Evolutionary conservation across 2,329 filamentous ascomycete genomes (phyloP), one percentile per base, ranked within the genome.

Genomic region (Aspergillus brasiliensis): DNA sequence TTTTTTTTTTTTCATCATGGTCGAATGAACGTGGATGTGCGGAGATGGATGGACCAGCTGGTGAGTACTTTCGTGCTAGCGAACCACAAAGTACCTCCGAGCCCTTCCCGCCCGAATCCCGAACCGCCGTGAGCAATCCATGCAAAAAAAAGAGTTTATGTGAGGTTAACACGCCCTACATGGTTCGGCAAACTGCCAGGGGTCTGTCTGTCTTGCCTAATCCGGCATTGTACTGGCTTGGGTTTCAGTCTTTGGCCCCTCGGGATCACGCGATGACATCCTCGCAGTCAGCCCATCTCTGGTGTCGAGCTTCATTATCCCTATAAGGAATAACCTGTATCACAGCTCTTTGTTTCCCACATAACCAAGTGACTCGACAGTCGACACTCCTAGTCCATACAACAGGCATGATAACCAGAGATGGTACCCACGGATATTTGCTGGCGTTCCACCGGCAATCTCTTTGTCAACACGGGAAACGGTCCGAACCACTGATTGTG

Each of bases 281-380:
- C 68, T 69, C 28, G 75, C 78, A 6, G 74, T 74, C 7, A 76
- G 78, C 31, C 77, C 68, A 59, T 80, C 77, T 58, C 77, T 71
- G 46, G 73, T 76, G 60, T 81, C 77, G 6, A 81, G 68, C 61
- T 74, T 79, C 77, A 81, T 80, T 17, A 80, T 77, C 63, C 72
- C 31, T 34, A 13, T 80, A 2, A 66, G 51, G n/a, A 80, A 59
- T 63, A 80, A 80, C 7, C 8, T 21, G 40, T 19, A 44, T 44
- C 40, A 19, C 40, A 23, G 10, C 11, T 44, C 40, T 44, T 21
- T 3, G 10, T 66, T 58, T 77, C 75, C 48, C 51, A 42, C 13
- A 67, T 27, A 48, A 42, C 56, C 48, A 57, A 69, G 66, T 8
- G 63, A 63, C 28, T 54, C 51, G n/a, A n/a, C 15, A 66, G 56